Base-by-base conservation (phyloP, 2,329 filamentous ascomycete species). In the Ophiosphaerella narmari region DNA sequence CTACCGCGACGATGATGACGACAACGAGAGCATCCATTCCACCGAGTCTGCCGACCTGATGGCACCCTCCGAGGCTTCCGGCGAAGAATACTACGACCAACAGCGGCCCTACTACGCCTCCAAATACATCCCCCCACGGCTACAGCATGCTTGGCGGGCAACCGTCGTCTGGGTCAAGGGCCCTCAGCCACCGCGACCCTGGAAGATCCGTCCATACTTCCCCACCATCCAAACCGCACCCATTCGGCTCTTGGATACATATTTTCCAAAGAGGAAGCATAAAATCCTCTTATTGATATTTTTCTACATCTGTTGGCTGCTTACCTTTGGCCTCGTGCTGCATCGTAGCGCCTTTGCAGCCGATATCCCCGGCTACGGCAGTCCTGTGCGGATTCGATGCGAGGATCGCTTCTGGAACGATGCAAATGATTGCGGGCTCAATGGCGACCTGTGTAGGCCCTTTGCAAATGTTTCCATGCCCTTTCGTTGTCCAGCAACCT, bases 401-500 rank as follows among this genome's bases (percentile, higher is more conserved):
- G 83, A 82, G 11, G 80, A 82, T 46, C 82, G 85, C 12, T 90
- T 89, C 66, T 94, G 89, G 78, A 72, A 66, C 36, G 77, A 84
- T 33, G 86, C 85, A 31, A 92, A 91, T 65, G 76, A 75, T 11
- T 94, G 90, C 68, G 89, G 89, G 0, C 65, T 93, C 12, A 85
- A 93, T 59, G 90, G 90, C 6, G 84, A 85, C 52, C 78, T 84
- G 43, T 94, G 90, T 65, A 83, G 89, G 7, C 90, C 90, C 0
- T 94, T 94, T 65, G 82, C 81, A 50, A 86, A 85, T 56, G 82
- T 78, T 48, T 84, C 84, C 0, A 86, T 91, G 60, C 80, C 88
- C 0, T 94, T 94, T 67, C 80, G 86, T 46, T 94, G 90, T 63
- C 85, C 88, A 1, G 88, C 86, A 13, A 86, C 85, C 62, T 94